Percentiles rank a stretch among this genome's conserved stretches.
Conservation (phyloP, 495 filamentous ascomycete genomes). For the Penicillium cinerascens region DNA sequence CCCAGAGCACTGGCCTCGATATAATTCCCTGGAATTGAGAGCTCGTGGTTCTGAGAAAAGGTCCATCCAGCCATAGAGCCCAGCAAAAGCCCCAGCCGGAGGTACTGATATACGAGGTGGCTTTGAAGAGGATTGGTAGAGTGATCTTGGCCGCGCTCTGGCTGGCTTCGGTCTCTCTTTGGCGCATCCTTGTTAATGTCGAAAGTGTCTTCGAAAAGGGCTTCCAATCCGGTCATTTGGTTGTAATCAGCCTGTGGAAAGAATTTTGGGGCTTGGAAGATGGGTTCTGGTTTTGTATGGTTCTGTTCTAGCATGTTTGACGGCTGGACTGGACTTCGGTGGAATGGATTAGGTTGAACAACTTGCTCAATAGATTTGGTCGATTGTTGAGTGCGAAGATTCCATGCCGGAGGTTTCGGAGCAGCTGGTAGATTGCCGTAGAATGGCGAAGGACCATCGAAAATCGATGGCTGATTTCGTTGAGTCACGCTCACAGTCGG, state of each 20-base stretch:
- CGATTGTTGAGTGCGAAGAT: constrained; percentile 55
- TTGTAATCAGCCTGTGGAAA: constrained; percentile 44
- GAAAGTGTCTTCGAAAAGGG: constrained; percentile 44
- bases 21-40: constrained; percentile 37
- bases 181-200: constrained; percentile 39
- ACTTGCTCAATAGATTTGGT: constrained; percentile 32
- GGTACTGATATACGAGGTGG: constrained; percentile 25
- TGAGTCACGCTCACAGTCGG: constrained; percentile 35
- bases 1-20: constrained; percentile 41
- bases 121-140: constrained; percentile 11
- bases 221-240: constrained; percentile 38
- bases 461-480: constrained; percentile 30
- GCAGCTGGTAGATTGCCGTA: constrained; percentile 61
- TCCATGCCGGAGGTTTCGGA: constrained; percentile 60
- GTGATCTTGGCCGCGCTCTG: constrained; percentile 3
- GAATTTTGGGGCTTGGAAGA: constrained; percentile 50
- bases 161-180: constrained; percentile 11
- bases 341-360: constrained; percentile 38
- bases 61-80: constrained; percentile 33
- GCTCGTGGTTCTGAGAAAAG: constrained; percentile 30
- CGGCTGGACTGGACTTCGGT: constrained; percentile 24
- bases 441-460: constrained; percentile 53
- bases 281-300: constrained; percentile 18
- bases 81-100: constrained; percentile 34
- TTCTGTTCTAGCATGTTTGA: constrained; percentile 21